A percentile compares a stretch with the other conserved stretches of the same genome.
Evolutionary conservation across 73 alveolate species (phyloP).

Genomic region (Stentor roeselii): DNA sequence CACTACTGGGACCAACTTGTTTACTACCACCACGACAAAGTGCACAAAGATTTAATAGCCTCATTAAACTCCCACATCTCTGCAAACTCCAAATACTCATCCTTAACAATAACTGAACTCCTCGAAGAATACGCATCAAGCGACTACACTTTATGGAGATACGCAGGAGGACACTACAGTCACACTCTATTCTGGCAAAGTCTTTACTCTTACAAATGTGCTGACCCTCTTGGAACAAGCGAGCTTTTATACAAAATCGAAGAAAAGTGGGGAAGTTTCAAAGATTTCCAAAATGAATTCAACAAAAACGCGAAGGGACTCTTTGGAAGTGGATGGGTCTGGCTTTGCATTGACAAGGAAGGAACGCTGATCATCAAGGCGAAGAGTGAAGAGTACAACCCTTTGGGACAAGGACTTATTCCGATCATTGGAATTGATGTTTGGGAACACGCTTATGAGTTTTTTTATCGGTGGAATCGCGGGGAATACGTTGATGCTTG

Average conservation of each 20-base stretch:
- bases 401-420: constrained; percentile 6
- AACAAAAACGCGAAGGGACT: not conserved
- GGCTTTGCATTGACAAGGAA: constrained; percentile 19
- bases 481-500: constrained; percentile 21
- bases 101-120: not conserved
- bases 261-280: not conserved
- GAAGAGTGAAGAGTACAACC: constrained; percentile 3
- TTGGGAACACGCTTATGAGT: constrained; percentile 34
- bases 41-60: constrained; percentile 5
- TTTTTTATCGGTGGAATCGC: not conserved
- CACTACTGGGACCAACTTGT: not conserved
- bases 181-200: constrained; percentile 11
- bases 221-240: not conserved
- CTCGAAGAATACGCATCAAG: not conserved
- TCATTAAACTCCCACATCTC: not conserved
- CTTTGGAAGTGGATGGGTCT: constrained; percentile 29
- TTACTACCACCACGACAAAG: constrained; percentile 19
- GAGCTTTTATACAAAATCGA: not conserved
- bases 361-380: not conserved
- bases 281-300: constrained; percentile 24
- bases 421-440: constrained; percentile 23
- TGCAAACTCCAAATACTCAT: not conserved
- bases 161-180: constrained; percentile 31
- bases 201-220: not conserved
- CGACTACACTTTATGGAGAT: not conserved